Evolutionary conservation across 1,139 yeast genomes (phyloP), one percentile per base, ranked within the genome.

Genomic region (Suzukiozyma palmioleophila): DNA sequence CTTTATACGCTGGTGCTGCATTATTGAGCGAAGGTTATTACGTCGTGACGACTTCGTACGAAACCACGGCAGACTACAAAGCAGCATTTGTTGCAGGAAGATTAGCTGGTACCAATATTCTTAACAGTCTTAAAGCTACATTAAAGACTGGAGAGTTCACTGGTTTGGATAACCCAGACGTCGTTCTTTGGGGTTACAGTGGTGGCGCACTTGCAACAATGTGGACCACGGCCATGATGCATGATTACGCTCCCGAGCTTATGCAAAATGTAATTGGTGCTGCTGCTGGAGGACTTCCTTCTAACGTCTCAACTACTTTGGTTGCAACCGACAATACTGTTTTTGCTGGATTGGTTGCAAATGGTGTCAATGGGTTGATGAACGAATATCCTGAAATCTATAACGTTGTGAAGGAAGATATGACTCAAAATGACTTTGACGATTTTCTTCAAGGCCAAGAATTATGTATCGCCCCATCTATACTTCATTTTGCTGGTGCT

Each of bases 141-240:
- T 44, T 59, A 25, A 15, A 33, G 1, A 45, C 57, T 1, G 48
- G 45, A 1, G 44, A 49, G 27, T 22, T 43, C 9, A 57, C 66
- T 10, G 59, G 60, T 3, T 42, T 60, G 22, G 34, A 46, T 7
- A 43, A 49, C 21, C 63, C 66, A 0, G 37, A 48, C 26, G 49
- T 52, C 3, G 56, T 45, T 1, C 15, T 59, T 30, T 58, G 57
- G 56, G 66, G 67, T 0, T 60, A 58, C 41, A 57, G 63, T 7
- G 67, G 67, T 22, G 66, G 66, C 0, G 42, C 58, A 1, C 41
- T 59, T 12, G 60, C 64, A 3, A 37, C 61, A 5, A 54, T 56
- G 2, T 61, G 66, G 66, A 64, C 64, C 5, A 59, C 69, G 1
- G 52, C 60, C 10, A 44, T 66, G 27, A 63, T 59, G 36, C 62